Conservation (phyloP, 768 basidiomycete species). For the Phlegmacium glaucopus region DNA sequence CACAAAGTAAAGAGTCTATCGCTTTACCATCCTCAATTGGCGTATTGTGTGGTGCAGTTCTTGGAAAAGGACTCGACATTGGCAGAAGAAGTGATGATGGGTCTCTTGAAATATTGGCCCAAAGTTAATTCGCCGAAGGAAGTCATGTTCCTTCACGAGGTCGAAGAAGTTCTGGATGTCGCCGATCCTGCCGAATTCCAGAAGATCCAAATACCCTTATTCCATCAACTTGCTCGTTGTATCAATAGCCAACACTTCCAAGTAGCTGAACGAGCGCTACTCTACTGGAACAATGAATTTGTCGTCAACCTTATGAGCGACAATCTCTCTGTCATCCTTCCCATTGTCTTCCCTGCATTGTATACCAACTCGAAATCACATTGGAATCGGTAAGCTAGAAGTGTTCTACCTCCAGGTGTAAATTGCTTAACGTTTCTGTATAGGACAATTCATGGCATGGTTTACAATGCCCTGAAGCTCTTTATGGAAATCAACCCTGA, state of each 20-base stretch:
- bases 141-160: conserved; percentile 99
- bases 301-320: conserved; percentile 99
- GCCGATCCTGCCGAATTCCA: conserved; percentile 95
- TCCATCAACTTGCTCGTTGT: conserved; percentile 92
- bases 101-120: conserved; percentile 97
- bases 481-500: conserved; percentile 99
- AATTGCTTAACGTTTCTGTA: conserved; percentile 4
- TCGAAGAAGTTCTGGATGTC: conserved; percentile 98
- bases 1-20: conserved; percentile 99
- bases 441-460: conserved; percentile 98
- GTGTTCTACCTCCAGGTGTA: conserved; percentile 2
- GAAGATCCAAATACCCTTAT: conserved; percentile 90
- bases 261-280: conserved; percentile 92
- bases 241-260: conserved; percentile 99
- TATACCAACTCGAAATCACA: conserved; percentile 96
- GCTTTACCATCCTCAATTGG: conserved; percentile 97
- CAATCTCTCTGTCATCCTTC: conserved; percentile 82
- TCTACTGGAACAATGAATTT: conserved; percentile 99
- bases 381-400: conserved; percentile 86
- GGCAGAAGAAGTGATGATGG: conserved; percentile 94
- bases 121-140: conserved; percentile 99
- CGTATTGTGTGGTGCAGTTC: conserved; percentile 99
- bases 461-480: conserved; percentile 95
- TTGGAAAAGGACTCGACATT: conserved; percentile 91
- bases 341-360: conserved; percentile 95